phyloP scores from a whole-genome alignment of 208 protist genomes.

The Leishmania guyanensis region DNA sequence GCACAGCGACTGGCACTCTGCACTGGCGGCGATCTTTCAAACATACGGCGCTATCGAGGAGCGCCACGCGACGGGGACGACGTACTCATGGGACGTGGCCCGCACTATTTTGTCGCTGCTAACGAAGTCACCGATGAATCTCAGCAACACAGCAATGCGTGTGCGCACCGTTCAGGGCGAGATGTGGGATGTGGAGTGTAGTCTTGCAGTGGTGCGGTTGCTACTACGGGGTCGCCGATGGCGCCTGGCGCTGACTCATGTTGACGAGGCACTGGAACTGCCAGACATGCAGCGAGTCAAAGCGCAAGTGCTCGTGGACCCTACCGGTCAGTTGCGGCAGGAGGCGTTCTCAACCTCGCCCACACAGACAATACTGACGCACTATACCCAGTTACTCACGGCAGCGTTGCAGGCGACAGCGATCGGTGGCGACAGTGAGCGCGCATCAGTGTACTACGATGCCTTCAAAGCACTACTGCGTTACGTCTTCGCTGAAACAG shows the following conservation, averaged over 20 bases:
- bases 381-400: slow-evolving; percentile 43
- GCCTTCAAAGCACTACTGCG: slow-evolving; percentile 41
- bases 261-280: slow-evolving; percentile 39
- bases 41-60: slow-evolving; percentile 31
- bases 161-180: slow-evolving; percentile 39
- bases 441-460: slow-evolving; percentile 56
- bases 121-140: slow-evolving; percentile 48
- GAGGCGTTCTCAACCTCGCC: neutral
- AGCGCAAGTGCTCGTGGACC: slow-evolving; percentile 11
- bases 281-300: slow-evolving; percentile 25
- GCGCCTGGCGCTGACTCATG: slow-evolving; percentile 51
- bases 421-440: slow-evolving; percentile 56
- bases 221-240: slow-evolving; percentile 70
- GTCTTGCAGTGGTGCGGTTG: slow-evolving; percentile 49
- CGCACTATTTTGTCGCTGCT: slow-evolving; percentile 48
- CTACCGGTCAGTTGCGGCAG: neutral
- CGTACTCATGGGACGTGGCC: slow-evolving; percentile 40
- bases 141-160: slow-evolving; percentile 71
- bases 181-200: slow-evolving; percentile 44
- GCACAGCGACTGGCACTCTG: slow-evolving; percentile 57
- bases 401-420: slow-evolving; percentile 65
- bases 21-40: slow-evolving; percentile 35
- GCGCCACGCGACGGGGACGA: neutral
- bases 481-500: slow-evolving; percentile 5
- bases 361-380: neutral